Percentiles rank a stretch among this genome's conserved stretches.
Evolutionary conservation across 495 filamentous ascomycete genomes (phyloP).

Genomic region (Tuber melanosporum): DNA sequence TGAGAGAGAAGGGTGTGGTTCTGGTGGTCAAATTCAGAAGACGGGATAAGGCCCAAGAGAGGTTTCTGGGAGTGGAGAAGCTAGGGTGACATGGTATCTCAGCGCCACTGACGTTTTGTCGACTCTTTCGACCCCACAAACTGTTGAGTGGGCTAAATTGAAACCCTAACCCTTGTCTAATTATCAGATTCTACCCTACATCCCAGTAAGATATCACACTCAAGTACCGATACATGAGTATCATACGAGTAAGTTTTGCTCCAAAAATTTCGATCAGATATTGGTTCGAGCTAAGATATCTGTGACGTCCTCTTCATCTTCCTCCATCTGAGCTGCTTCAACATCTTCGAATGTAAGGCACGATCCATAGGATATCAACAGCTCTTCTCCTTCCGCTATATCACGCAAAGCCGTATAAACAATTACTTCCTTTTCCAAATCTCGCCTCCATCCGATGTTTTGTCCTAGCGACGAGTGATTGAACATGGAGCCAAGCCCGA

Average conservation of each 20-base stretch:
- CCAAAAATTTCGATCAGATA: constrained; percentile 14
- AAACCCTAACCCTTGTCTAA: neutral
- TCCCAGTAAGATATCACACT: neutral
- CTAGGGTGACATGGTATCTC: neutral
- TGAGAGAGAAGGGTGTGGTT: neutral
- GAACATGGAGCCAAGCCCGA: constrained; percentile 55
- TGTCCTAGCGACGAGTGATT: constrained; percentile 51
- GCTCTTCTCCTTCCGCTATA: constrained; percentile 50
- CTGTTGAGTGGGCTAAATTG: neutral
- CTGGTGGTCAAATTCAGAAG: neutral
- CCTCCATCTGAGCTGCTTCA: constrained; percentile 33
- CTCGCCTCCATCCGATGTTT: constrained; percentile 52
- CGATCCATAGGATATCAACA: constrained; percentile 54
- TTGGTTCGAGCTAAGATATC: constrained; percentile 18
- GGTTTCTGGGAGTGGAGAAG: neutral
- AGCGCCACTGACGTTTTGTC: neutral
- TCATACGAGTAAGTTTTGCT: neutral
- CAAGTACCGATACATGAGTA: neutral
- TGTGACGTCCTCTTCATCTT: constrained; percentile 20
- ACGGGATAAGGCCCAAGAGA: neutral
- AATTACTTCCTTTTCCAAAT: constrained; percentile 46
- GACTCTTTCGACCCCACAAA: neutral
- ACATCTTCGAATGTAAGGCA: constrained; percentile 52
- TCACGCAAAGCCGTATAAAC: constrained; percentile 50
- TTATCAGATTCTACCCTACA: neutral